phyloP scores from a whole-genome alignment of 2,329 filamentous ascomycete genomes.

The Aspergillus luchuensis region DNA sequence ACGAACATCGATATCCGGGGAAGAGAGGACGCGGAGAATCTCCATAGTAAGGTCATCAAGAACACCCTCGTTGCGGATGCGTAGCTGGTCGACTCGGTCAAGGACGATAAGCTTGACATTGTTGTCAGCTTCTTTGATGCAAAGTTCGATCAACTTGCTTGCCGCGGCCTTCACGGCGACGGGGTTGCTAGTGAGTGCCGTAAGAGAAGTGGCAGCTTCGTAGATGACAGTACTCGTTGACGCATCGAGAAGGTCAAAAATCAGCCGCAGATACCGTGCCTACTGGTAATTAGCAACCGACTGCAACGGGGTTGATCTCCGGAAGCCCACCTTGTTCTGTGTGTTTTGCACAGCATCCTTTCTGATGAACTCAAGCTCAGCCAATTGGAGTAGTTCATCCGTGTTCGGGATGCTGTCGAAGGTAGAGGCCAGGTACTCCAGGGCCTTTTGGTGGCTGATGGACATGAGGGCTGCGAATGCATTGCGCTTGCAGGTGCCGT shows the following conservation, averaged over 20 bases:
- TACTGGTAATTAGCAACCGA: conserved; percentile 44
- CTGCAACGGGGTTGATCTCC: not conserved
- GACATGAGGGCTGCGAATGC: conserved; percentile 88
- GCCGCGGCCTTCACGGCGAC: conserved; percentile 97
- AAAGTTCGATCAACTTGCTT: conserved; percentile 92
- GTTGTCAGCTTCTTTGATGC: conserved; percentile 97
- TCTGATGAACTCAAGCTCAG: conserved; percentile 94
- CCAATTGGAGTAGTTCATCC: conserved; percentile 88
- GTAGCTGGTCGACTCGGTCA: conserved; percentile 85
- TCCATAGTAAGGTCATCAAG: conserved; percentile 96
- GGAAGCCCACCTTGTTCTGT: conserved; percentile 75
- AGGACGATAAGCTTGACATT: conserved; percentile 99
- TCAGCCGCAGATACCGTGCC: conserved; percentile 88
- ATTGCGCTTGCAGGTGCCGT: conserved; percentile 96
- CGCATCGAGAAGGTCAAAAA: conserved; percentile 94
- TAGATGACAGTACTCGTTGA: conserved; percentile 94
- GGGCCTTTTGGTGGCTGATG: conserved; percentile 90
- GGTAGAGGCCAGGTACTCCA: conserved; percentile 82
- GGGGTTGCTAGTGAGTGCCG: conserved; percentile 90
- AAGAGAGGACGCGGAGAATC: conserved; percentile 89
- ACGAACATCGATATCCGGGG: conserved; percentile 92
- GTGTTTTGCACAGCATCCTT: conserved; percentile 95
- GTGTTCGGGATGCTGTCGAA: conserved; percentile 94
- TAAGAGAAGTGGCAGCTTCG: conserved; percentile 93
- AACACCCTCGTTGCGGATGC: conserved; percentile 85